A percentile compares a stretch with the other conserved stretches of the same genome.
Conservation (phyloP, 352 stramenopile species). For the Elongisporangium undulatum region DNA sequence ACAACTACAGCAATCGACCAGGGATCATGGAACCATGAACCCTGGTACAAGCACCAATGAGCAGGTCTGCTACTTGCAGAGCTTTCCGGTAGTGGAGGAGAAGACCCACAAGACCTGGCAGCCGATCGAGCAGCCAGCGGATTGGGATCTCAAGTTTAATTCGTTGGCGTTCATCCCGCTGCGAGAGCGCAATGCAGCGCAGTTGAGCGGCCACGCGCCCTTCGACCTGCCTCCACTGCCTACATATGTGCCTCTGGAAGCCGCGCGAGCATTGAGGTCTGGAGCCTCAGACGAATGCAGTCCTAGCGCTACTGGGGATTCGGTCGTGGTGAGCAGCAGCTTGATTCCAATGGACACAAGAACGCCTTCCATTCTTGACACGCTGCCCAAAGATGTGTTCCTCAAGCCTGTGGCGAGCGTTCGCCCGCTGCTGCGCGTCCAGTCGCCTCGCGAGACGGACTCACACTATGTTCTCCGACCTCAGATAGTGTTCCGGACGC, state of each 20-base stretch:
- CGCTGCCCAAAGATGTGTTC: slow-evolving; percentile 45
- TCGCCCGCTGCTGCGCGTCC: slow-evolving; percentile 34
- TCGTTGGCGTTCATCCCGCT: slow-evolving; percentile 61
- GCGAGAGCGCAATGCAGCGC: slow-evolving; percentile 56
- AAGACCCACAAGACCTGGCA: slow-evolving; percentile 34
- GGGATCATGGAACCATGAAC: slow-evolving; percentile 2
- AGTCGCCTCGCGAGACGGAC: slow-evolving; percentile 44
- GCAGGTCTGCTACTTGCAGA: slow-evolving; percentile 26
- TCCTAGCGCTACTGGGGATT: slow-evolving; percentile 7
- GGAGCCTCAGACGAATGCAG: slow-evolving; percentile 50
- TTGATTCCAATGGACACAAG: slow-evolving; percentile 4
- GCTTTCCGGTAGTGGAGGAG: slow-evolving; percentile 63
- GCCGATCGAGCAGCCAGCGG: slow-evolving; percentile 28
- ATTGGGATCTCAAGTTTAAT: slow-evolving; percentile 46
- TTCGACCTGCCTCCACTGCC: slow-evolving; percentile 49
- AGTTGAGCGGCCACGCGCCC: slow-evolving; percentile 55
- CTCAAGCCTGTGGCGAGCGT: slow-evolving; percentile 42
- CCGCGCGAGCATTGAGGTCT: slow-evolving; percentile 23
- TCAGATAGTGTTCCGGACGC: slow-evolving; percentile 39
- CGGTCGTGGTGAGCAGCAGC: not conserved
- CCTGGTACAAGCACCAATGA: not conserved
- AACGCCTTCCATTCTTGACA: slow-evolving; percentile 29
- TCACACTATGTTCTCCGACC: slow-evolving; percentile 37
- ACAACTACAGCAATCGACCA: not conserved
- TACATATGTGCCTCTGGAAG: slow-evolving; percentile 57